These are phyloP conservation scores for Lotus japonicus DNA, from an alignment of 306 rosid genomes.

Conservation along the genomic window DNA sequence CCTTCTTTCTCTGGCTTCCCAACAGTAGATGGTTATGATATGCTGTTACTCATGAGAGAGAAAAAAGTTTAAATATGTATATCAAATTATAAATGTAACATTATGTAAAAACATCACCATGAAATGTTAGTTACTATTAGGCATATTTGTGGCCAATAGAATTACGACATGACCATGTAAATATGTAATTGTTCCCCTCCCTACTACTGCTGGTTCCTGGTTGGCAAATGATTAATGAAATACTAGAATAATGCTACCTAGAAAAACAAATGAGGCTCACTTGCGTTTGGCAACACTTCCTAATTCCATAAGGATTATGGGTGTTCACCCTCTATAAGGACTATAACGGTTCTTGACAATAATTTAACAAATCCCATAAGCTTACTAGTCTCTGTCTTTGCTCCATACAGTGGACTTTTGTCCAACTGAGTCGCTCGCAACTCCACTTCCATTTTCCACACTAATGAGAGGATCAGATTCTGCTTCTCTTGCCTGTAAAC, in stretches of 20 bases:
- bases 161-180: conserved; percentile 5
- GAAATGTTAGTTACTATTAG: conserved; percentile 16
- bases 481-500: conserved; percentile 56
- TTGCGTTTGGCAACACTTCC: conserved; percentile 22
- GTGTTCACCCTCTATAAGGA: conserved; percentile 29
- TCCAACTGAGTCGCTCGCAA: conserved; percentile 33
- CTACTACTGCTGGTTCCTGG: conserved; percentile 13
- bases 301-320: conserved; percentile 30
- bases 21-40: too few relatives aligned
- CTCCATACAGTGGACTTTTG: conserved; percentile 49
- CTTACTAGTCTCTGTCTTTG: conserved; percentile 56
- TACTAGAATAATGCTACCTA: conserved; percentile 22
- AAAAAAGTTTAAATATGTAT: conserved; percentile 14
- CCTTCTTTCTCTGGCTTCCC: too few relatives aligned
- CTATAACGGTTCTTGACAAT: conserved; percentile 14
- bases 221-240: conserved; percentile 26
- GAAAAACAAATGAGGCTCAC: conserved; percentile 10
- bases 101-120: conserved; percentile 18
- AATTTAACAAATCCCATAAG: conserved; percentile 25
- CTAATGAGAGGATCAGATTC: conserved; percentile 60
- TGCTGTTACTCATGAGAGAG: conserved; percentile 10
- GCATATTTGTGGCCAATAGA: conserved; percentile 26
- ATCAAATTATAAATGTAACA: conserved; percentile 26
- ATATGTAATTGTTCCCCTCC: neutral
- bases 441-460: conserved; percentile 50